Evolutionary conservation across 768 basidiomycete genomes (phyloP).

Genomic region (Lentinula sp.): DNA sequence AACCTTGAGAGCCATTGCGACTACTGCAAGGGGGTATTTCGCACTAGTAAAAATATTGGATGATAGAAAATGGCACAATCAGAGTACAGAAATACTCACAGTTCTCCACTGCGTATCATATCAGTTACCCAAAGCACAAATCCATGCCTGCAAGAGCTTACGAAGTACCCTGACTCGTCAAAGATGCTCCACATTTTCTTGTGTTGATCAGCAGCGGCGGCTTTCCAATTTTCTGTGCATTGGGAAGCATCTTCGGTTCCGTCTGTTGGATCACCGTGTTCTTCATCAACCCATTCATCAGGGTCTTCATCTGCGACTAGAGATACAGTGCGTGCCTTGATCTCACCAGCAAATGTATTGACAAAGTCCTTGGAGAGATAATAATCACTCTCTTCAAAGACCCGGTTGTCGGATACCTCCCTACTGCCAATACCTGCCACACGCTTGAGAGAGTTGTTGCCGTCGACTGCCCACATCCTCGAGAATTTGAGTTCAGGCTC

Average conservation of each 20-base stretch:
- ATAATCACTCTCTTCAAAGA: slow-evolving; percentile 10
- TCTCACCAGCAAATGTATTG: slow-evolving; percentile 23
- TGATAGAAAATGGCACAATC: no score
- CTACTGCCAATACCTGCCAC: not conserved
- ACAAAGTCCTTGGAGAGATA: slow-evolving; percentile 13
- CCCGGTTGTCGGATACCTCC: slow-evolving; percentile 10
- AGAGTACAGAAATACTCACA: slow-evolving; percentile 17
- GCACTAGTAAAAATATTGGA: slow-evolving; percentile 12
- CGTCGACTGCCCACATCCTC: no score
- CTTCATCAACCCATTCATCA: slow-evolving; percentile 8
- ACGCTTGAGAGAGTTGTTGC: no score
- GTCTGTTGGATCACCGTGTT: not conserved
- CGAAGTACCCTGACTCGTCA: slow-evolving; percentile 31
- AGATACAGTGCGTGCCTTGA: slow-evolving; percentile 6
- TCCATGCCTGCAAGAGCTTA: slow-evolving; percentile 22
- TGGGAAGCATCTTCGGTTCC: not conserved
- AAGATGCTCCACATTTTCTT: slow-evolving; percentile 30
- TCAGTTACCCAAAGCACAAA: slow-evolving; percentile 18
- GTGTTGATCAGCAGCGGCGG: slow-evolving; percentile 14
- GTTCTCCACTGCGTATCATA: slow-evolving; percentile 28
- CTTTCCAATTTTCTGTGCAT: not conserved
- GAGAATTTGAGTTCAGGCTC: slow-evolving; percentile 1
- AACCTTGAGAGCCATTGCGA: slow-evolving; percentile 17
- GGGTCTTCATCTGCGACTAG: not conserved
- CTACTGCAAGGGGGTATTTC: slow-evolving; percentile 20